Evolutionary conservation across 306 rosid species (phyloP), one percentile per base, ranked within the genome.

Genomic region (Acacia crassicarpa): DNA sequence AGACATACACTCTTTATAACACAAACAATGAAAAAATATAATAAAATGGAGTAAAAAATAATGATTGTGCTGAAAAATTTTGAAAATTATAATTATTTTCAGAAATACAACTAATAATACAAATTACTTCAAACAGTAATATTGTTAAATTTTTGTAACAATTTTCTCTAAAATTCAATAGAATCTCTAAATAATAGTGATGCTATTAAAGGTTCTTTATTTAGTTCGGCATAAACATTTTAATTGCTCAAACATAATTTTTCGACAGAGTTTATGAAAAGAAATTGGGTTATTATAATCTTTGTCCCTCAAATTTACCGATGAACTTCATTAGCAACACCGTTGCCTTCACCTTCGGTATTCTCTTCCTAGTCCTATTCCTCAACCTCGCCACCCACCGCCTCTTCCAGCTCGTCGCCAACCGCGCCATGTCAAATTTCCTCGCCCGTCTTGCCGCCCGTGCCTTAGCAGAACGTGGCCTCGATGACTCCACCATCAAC

Each of bases 321-420:
- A 86, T 83, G 87, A 61, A 59, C 74, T 48, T 46, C 33, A 58
- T 38, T 61, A 27, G 72, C 68, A 76, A 72, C 40, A 59, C 58
- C 25, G 0, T 86, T 74, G 53, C 35, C 8, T 76, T 86, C 54
- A 53, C 59, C 3, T 4, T 82, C 16, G 83, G 82, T 0, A 3
- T 72, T 8, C 7, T 86, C 58, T 58, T 88, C 38, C 19, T 82
- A 22, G 1, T 76, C 40, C 0, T 44, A 1, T 3, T 74, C 7
- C 0, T 86, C 51, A 25, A 16, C 44, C 13, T 86, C 22, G 89
- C 86, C 1, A 84, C 85, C 77, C 9, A 65, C 11, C 80, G 91
- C 3, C 40, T 82, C 32, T 48, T 80, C 6, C 35, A 10, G 41
- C 10, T 79, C 20, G 41, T 4, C 4, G 51, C 11, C 44, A 38